Percentiles rank a stretch among this genome's conserved stretches.
These are phyloP conservation scores for Aspergillus pseudoviridinutans DNA, from an alignment of 2,329 filamentous ascomycete genomes.

Conservation along the genomic window DNA sequence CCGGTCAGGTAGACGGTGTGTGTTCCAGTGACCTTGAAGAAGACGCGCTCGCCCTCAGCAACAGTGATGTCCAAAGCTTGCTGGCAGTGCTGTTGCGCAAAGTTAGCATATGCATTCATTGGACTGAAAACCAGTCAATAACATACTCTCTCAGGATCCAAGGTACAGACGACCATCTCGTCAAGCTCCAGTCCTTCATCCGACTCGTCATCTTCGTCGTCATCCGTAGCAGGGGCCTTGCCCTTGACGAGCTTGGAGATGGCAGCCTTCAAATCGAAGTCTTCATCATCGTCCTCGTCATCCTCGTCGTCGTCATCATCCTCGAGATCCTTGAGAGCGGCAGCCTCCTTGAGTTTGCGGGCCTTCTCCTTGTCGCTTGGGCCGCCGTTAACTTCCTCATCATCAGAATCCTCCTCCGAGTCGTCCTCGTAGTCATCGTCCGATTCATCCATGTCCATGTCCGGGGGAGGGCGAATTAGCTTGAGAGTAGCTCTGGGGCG, in stretches of 20 bases:
- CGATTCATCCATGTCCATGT: conserved; percentile 55
- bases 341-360: conserved; percentile 78
- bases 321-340: conserved; percentile 71
- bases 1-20: conserved; percentile 90
- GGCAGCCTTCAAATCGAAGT: conserved; percentile 45
- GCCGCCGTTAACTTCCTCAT: conserved; percentile 80
- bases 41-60: conserved; percentile 81
- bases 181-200: conserved; percentile 66
- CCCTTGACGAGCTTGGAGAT: conserved; percentile 56
- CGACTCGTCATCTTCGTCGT: conserved; percentile 54
- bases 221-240: conserved; percentile 70
- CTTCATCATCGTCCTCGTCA: conserved; percentile 66
- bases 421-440: conserved; percentile 49
- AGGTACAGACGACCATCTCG: conserved; percentile 91
- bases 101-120: conserved; percentile 6
- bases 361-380: conserved; percentile 88
- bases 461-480: conserved; percentile 70
- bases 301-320: conserved; percentile 54
- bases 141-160: conserved; percentile 85
- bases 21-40: conserved; percentile 86
- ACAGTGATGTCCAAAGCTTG: conserved; percentile 92
- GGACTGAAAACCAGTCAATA: neutral
- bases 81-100: conserved; percentile 72
- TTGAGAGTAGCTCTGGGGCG: conserved; percentile 81
- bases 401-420: conserved; percentile 50